These are phyloP conservation scores for Trametes sanguinea DNA, from an alignment of 768 basidiomycete species.

Conservation along the genomic window DNA sequence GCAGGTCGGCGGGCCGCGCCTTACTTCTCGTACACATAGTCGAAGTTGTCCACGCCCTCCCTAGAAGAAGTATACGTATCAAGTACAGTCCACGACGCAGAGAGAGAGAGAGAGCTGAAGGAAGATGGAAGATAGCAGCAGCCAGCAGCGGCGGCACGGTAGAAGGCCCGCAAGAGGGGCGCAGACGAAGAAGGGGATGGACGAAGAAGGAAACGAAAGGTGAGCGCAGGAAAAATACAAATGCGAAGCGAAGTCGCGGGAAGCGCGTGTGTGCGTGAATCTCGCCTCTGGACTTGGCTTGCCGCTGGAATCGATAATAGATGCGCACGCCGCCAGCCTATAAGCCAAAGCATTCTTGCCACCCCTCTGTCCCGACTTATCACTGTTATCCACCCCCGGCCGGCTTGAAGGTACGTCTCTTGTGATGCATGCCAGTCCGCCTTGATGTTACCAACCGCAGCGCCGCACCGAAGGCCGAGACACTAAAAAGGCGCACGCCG, in stretches of 20 bases:
- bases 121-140: background rate
- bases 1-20: background rate
- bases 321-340: background rate
- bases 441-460: background rate
- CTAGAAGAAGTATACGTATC: slow-evolving; percentile 10
- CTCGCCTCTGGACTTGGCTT: background rate
- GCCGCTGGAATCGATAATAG: background rate
- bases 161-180: too few species aligned
- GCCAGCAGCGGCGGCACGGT: background rate
- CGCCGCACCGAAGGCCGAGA: background rate
- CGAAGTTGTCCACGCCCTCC: slow-evolving; percentile 22
- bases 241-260: background rate
- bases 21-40: slow-evolving; percentile 13
- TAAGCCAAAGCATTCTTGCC: background rate
- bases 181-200: too few species aligned
- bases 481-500: background rate
- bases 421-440: background rate
- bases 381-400: background rate
- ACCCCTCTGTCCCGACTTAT: background rate
- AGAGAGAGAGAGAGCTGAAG: background rate
- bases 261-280: background rate
- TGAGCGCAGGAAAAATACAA: background rate
- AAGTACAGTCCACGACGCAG: background rate
- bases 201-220: background rate
- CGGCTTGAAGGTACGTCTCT: background rate